Base-by-base conservation (phyloP, 2,329 filamentous ascomycete genomes). In the Acarospora socialis region DNA sequence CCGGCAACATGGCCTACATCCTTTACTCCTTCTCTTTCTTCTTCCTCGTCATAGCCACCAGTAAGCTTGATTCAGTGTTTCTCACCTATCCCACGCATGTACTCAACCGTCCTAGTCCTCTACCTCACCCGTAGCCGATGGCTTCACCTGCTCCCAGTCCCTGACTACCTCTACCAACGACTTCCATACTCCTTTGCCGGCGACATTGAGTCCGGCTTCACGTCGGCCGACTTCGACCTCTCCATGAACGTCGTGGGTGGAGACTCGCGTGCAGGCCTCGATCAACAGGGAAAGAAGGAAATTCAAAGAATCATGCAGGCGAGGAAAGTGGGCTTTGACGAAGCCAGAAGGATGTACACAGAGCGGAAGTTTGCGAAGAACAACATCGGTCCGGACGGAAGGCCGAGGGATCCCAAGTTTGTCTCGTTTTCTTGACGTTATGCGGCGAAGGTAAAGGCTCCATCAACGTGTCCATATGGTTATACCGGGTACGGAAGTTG, bases 241-340 rank as follows among this genome's bases (percentile, higher is more conserved):
- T 61, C 66, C 7, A 71, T 68, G 41, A 98, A 98, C 51, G 64
- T 98, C 20, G 75, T 77, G 36, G 71, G 69, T 8, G 81, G 80
- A 30, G 90, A 98, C 53, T 65, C 66, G 18, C 72, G 90, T 43
- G 71, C 73, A 0, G 90, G 90, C 0, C 65, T 98, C 12, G 86
- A 95, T 51, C 74, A 79, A 43, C 63, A 61, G 28, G 80, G 72
- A 35, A 95, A 95, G 64, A 60, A 66, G 22, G 82, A 92, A 55
- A 75, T 98, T 24, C 69, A 84, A 47, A 70, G 70, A 46, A 86
- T 98, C 45, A 98, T 98, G 90, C 87, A 83, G 69, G 75, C 68
- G 52, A 68, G 75, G 42, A 69, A 76, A 36, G 70, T 95, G 42
- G 70, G 67, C 38, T 98, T 98, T 52, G 87, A 98, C 57, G 83